Evolutionary conservation across 169 alveolate genomes (phyloP).

Genomic region (Theileria annulata): DNA sequence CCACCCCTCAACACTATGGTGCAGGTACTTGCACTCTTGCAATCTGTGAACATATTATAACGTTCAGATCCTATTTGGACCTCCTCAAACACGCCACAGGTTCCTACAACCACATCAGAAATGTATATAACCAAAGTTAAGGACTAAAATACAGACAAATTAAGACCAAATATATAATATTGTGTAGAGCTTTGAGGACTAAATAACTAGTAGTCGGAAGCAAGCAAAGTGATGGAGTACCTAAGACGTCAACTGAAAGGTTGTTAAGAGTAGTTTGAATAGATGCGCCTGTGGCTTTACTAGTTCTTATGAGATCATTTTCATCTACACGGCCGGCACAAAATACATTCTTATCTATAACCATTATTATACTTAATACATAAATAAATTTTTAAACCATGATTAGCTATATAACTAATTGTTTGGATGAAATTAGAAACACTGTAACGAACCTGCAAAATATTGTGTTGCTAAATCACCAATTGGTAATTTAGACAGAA

Average conservation of each 20-base stretch:
- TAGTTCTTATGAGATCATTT: slow-evolving; percentile 91
- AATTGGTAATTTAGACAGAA: slow-evolving; percentile 94
- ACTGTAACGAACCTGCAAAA: slow-evolving; percentile 88
- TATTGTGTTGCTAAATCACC: slow-evolving; percentile 99
- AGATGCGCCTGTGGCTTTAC: slow-evolving; percentile 95
- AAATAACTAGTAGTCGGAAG: neutral
- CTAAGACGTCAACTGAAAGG: slow-evolving; percentile 84
- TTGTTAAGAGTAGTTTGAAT: slow-evolving; percentile 93
- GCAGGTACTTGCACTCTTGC: slow-evolving; percentile 89
- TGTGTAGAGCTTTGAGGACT: neutral
- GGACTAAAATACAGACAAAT: no score
- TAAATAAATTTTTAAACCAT: no score
- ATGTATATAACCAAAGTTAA: no score
- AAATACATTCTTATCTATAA: slow-evolving; percentile 82
- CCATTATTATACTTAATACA: no score
- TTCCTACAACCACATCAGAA: slow-evolving; percentile 78
- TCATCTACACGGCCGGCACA: slow-evolving; percentile 98
- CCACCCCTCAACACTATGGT: slow-evolving; percentile 97
- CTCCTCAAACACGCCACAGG: slow-evolving; percentile 95
- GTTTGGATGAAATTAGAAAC: neutral
- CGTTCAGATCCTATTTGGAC: slow-evolving; percentile 96
- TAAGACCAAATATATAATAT: no score
- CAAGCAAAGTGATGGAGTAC: slow-evolving; percentile 26
- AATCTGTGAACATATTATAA: slow-evolving; percentile 92
- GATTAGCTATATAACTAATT: neutral